Evolutionary conservation across 768 basidiomycete genomes (phyloP).

Genomic region (Pleurotus salmoneostramineus): DNA sequence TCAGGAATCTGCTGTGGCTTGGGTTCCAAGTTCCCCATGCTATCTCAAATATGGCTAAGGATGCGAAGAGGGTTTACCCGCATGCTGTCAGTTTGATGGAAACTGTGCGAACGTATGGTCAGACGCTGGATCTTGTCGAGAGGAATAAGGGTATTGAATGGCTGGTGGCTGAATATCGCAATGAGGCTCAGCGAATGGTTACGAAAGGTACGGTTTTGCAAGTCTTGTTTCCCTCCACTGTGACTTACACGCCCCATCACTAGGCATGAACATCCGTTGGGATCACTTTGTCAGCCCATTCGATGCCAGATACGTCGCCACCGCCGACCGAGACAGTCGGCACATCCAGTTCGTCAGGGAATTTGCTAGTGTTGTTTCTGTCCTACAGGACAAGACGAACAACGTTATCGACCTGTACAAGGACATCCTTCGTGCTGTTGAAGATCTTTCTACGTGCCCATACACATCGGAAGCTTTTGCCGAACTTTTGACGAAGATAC

Average conservation of each 20-base stretch:
- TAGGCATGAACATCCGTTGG: constrained; percentile 96
- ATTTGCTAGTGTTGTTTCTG: constrained; percentile 89
- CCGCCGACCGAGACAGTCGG: constrained; percentile 77
- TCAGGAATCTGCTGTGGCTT: constrained; percentile 92
- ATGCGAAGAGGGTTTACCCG: constrained; percentile 96
- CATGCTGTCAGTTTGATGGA: constrained; percentile 99
- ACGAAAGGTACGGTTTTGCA: constrained; percentile 59
- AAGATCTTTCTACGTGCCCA: constrained; percentile 83
- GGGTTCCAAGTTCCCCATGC: constrained; percentile 94
- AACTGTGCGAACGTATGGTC: constrained; percentile 96
- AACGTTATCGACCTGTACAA: constrained; percentile 88
- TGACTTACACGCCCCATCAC: not conserved
- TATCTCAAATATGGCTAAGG: constrained; percentile 95
- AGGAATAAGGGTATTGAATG: constrained; percentile 89
- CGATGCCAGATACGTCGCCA: constrained; percentile 73
- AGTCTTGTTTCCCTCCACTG: not conserved
- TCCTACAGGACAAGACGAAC: constrained; percentile 88
- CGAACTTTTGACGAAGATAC: constrained; percentile 72
- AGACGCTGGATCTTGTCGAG: constrained; percentile 90
- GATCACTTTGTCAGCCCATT: constrained; percentile 96
- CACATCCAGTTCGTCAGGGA: constrained; percentile 95
- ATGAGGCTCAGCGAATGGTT: constrained; percentile 92
- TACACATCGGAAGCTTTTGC: constrained; percentile 84
- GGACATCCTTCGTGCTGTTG: constrained; percentile 79
- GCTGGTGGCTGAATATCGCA: constrained; percentile 91